Base-by-base conservation (phyloP, 331 rosid species). In the Spiraea crenata region DNA sequence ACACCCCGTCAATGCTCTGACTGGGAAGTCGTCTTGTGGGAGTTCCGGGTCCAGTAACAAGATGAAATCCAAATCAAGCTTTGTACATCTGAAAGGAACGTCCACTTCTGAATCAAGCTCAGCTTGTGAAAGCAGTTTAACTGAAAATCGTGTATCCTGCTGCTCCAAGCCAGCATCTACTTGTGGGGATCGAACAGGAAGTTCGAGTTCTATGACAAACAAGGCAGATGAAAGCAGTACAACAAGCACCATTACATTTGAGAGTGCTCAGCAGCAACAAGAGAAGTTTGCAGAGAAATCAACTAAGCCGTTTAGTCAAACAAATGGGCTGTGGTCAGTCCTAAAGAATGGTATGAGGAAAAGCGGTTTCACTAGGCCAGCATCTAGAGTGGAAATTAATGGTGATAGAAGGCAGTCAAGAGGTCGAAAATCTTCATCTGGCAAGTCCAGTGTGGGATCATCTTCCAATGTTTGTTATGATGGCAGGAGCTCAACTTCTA, bases 371-470 rank as follows among this genome's bases (percentile, higher is more conserved):
- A 73, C 81, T 1, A 68, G 69, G 67, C 80, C 78, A 72, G 81
- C 84, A 52, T 74, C 83, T 46, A 84, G 80, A 65, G 62, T 79
- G 70, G 89, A 78, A 66, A 75, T 66, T 67, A 72, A 19, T 72
- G 60, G 81, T 58, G 74, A 67, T 57, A 69, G 46, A 73, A 81
- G 70, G 76, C 82, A 67, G 37, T 86, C 86, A 66, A 80, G 82
- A 49, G 83, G 83, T 34, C 76, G 55, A 50, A 79, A 86, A 65
- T 89, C 95, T 69, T 80, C 96, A 70, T 82, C 89, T 6, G 80
- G 89, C 71, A 91, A 84, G 74, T 91, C 93, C 48, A 92, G 95
- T 71, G 80, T 88, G 57, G 88, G 90, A 37, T 87, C 98, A 70
- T 82, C 90, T 76, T 87, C 86, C 63, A 86, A 84, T 74, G 71